Evolutionary conservation across 2,329 filamentous ascomycete species (phyloP), one percentile per base, ranked within the genome.

Genomic region (Alternaria solani): DNA sequence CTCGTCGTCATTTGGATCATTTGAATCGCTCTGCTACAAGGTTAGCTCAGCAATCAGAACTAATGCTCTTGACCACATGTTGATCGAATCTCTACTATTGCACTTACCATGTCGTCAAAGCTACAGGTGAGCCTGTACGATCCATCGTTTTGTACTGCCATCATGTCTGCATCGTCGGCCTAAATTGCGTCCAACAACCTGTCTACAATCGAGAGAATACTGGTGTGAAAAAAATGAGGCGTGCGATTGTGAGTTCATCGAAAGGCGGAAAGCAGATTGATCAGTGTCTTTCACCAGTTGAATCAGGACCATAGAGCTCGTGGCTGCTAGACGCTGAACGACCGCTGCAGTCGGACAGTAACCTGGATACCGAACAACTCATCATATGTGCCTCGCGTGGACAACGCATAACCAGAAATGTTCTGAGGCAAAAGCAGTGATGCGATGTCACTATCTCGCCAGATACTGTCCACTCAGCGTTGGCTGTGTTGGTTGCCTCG

Each of bases 121-220:
- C n/a, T 1, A 26, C 16, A 11, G 23, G 48, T 28, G 14, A 14
- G 12, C 12, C 14, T 38, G 32, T 38, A 8, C 8, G 49, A 26
- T 41, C 7, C 34, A 1, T 30, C 1, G 6, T 5, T 20, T 16
- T n/a, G 32, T 30, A 23, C 36, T 6, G 36, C n/a, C 34, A 51
- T 41, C 16, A 38, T 30, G n/a, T n/a, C n/a, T 34, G 49, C 34
- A 51, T 41, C 49, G 25, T 41, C 30, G 23, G 23, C 25, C 49
- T 9, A 8, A 12, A 12, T n/a, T 11, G n/a, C n/a, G 6, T 23
- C 25, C 28, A 16, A 12, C 34, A 51, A 6, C n/a, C 34, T 36
- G 6, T 51, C 23, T 18, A 26, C 6, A 7, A 12, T 43, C 7
- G 5, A 36, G 2, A 18, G 3, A 2, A 32, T 2, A 2, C 28